Conservation (phyloP, 2,329 filamentous ascomycete species). For the Lecanoromycetidae sp. region DNA sequence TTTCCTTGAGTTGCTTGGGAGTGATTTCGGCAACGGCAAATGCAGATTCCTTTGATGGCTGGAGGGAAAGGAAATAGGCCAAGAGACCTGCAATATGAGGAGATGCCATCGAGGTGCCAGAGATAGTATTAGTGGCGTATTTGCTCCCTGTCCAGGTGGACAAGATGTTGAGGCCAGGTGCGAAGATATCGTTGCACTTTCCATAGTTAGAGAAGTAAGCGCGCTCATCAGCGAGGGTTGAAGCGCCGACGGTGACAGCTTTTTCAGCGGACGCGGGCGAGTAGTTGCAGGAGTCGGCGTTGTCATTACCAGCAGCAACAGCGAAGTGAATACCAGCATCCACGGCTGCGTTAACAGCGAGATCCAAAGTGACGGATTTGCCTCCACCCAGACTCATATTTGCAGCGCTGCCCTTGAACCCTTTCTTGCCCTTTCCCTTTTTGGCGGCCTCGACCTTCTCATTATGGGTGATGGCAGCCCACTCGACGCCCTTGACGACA, state of each 20-base stretch:
- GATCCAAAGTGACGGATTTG: constrained; percentile 84
- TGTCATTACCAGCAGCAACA: constrained; percentile 96
- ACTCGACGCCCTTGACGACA: constrained; percentile 97
- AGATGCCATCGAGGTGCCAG: constrained; percentile 97
- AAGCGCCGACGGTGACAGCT: constrained; percentile 91
- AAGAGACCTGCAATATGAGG: constrained; percentile 93
- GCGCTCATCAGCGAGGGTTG: constrained; percentile 83
- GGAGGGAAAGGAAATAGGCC: constrained; percentile 94
- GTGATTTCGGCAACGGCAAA: constrained; percentile 83
- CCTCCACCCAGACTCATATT: constrained; percentile 99
- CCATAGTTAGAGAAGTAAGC: constrained; percentile 99
- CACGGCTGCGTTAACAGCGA: constrained; percentile 88
- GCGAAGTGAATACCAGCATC: constrained; percentile 90
- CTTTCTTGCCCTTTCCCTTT: constrained; percentile 76
- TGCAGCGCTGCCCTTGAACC: constrained; percentile 96
- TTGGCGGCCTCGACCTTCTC: constrained; percentile 67
- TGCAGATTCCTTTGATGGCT: constrained; percentile 78
- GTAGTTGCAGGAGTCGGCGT: constrained; percentile 98
- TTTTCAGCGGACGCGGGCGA: constrained; percentile 86
- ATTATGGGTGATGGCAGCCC: constrained; percentile 67
- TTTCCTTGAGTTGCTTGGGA: constrained; percentile 85
- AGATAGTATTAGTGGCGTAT: constrained; percentile 96
- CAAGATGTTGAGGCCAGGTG: constrained; percentile 87
- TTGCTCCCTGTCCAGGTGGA: constrained; percentile 98
- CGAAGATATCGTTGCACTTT: constrained; percentile 99